Percentiles rank a stretch among this genome's conserved stretches.
phyloP scores from a whole-genome alignment of 202 grass and related monocot genomes.

The Bolboschoenoplectus hybrid region DNA sequence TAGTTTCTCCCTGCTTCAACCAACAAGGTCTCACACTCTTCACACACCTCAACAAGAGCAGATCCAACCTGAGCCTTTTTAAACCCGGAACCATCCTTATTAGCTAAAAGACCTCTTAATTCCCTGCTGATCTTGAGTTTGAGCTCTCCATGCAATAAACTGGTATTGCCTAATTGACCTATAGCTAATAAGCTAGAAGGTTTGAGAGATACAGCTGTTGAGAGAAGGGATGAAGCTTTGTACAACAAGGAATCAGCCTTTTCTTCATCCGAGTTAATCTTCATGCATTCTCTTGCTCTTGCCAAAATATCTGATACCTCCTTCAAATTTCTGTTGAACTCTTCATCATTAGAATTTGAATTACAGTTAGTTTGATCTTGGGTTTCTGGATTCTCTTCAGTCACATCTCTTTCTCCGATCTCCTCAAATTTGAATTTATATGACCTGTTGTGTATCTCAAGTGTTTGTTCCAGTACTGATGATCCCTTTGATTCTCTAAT shows the following conservation, averaged over 20 bases:
- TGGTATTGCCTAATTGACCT: conserved; percentile 84
- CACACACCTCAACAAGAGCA: conserved; percentile 63
- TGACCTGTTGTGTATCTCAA: conserved; percentile 67
- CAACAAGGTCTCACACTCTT: conserved; percentile 89
- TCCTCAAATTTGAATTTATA: conserved; percentile 59
- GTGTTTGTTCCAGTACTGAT: conserved; percentile 61
- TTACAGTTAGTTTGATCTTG: conserved; percentile 33
- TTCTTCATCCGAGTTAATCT: conserved; percentile 57
- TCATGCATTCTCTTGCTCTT: conserved; percentile 64
- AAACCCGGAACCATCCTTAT: conserved; percentile 42
- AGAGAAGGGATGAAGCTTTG: conserved; percentile 70
- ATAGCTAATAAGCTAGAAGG: conserved; percentile 74
- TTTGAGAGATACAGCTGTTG: conserved; percentile 63
- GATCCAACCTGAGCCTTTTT: conserved; percentile 68
- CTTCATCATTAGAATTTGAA: conserved; percentile 43
- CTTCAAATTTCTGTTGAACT: conserved; percentile 63
- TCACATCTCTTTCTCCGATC: neutral
- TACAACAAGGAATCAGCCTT: conserved; percentile 65
- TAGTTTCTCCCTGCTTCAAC: conserved; percentile 84
- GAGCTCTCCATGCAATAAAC: conserved; percentile 91
- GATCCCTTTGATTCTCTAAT: conserved; percentile 51
- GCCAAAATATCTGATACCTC: conserved; percentile 64
- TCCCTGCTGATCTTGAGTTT: conserved; percentile 90
- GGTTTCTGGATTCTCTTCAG: conserved; percentile 22
- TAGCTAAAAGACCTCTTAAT: conserved; percentile 74